Evolutionary conservation across 129 eudicot species (phyloP).

Genomic region (Solidago caesia): DNA sequence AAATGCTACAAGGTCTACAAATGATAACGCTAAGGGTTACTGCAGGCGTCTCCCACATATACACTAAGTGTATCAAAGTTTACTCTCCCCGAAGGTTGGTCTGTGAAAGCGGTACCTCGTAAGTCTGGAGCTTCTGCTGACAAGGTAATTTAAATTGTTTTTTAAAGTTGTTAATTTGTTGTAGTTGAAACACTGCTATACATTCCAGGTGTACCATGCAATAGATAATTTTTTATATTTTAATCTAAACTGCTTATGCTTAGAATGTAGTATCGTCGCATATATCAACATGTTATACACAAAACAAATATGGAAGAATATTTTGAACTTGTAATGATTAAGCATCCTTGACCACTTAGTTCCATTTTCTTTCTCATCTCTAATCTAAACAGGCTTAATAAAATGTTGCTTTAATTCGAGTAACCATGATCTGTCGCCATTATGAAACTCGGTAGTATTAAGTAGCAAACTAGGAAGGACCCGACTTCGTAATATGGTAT

Average conservation of each 20-base stretch:
- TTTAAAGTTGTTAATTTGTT: neutral
- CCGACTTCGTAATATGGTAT: too few species aligned
- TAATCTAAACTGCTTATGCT: conserved; percentile 6
- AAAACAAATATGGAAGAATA: neutral
- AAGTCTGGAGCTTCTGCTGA: conserved; percentile 33
- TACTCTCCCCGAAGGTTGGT: conserved; percentile 79
- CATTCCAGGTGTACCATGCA: conserved; percentile 13
- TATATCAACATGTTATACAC: conserved; percentile 6
- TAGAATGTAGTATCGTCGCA: neutral
- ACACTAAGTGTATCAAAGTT: conserved; percentile 24
- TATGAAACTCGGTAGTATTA: too few species aligned
- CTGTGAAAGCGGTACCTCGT: conserved; percentile 70
- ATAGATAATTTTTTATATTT: neutral
- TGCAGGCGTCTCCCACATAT: conserved; percentile 33
- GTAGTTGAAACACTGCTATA: conserved; percentile 5
- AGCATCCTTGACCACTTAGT: neutral
- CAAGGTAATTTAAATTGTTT: conserved; percentile 47
- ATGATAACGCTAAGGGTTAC: conserved; percentile 23
- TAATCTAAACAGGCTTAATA: neutral
- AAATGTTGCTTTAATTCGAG: neutral
- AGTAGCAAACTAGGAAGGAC: too few species aligned
- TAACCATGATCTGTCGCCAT: neutral
- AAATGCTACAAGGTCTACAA: conserved; percentile 11
- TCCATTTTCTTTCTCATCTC: neutral
- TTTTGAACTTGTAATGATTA: neutral